Percentiles rank a stretch among this genome's conserved stretches.
Conservation (phyloP, 2,329 filamentous ascomycete species). For the Elsinoe perseae region DNA sequence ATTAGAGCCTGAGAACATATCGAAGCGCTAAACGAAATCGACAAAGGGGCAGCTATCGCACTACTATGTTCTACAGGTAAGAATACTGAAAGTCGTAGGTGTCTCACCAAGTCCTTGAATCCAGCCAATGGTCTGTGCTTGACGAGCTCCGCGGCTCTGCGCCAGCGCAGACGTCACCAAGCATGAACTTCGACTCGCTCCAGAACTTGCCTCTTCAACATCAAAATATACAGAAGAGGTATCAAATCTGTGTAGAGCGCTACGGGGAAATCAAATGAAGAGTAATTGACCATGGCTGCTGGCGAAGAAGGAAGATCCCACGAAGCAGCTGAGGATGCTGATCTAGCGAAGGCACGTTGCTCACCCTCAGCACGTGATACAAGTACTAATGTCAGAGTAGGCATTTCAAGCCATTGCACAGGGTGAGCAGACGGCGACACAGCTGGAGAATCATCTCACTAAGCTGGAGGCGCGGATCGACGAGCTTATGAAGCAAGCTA, state of each 20-base stretch:
- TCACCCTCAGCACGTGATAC: not conserved
- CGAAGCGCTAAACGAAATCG: conserved; percentile 18
- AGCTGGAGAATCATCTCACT: conserved; percentile 48
- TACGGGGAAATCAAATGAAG: not conserved
- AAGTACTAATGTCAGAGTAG: conserved; percentile 25
- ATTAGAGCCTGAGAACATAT: conserved; percentile 87
- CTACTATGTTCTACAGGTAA: conserved; percentile 8
- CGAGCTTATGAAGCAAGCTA: conserved; percentile 43
- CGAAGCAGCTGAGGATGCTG: conserved; percentile 17
- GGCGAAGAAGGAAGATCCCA: not conserved
- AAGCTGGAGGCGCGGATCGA: conserved; percentile 50
- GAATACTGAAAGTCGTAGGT: not conserved
- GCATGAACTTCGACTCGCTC: not conserved
- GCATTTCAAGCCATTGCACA: conserved; percentile 45
- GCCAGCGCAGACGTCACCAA: not conserved
- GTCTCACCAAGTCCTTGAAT: not conserved
- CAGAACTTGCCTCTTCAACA: too few relatives aligned
- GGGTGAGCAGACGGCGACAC: conserved; percentile 49
- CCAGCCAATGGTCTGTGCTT: conserved; percentile 1
- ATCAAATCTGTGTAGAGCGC: too few relatives aligned
- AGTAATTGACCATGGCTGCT: not conserved
- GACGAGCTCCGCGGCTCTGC: conserved; percentile 1
- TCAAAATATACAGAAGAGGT: too few relatives aligned
- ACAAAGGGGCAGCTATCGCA: not conserved
- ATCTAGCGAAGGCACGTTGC: conserved; percentile 19